phyloP scores from a whole-genome alignment of 129 eudicot genomes.

The Smallanthus sonchifolius region DNA sequence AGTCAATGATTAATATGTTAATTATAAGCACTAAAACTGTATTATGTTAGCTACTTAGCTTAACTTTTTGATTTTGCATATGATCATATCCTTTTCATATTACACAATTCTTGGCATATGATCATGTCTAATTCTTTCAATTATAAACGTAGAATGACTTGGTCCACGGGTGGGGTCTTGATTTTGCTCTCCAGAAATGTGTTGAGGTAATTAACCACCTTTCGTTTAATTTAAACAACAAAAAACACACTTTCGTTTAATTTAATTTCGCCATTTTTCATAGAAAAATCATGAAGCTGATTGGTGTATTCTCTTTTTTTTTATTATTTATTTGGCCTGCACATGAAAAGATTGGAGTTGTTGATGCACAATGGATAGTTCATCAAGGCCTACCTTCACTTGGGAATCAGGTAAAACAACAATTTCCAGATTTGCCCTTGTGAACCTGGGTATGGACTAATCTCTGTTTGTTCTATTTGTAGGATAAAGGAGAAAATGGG shows the following conservation, averaged over 20 bases:
- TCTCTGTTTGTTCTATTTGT: slow-evolving; percentile 9
- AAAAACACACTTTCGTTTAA: background rate
- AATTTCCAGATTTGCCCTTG: slow-evolving; percentile 14
- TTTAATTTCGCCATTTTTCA: background rate
- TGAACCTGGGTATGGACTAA: background rate
- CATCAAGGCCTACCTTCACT: slow-evolving; percentile 87
- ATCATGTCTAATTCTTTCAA: slow-evolving; percentile 4
- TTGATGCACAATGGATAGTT: slow-evolving; percentile 93
- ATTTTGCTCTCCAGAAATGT: slow-evolving; percentile 75
- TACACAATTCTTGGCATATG: slow-evolving; percentile 8
- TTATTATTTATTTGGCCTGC: slow-evolving; percentile 50
- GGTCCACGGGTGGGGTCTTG: slow-evolving; percentile 98
- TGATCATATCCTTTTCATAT: slow-evolving; percentile 2
- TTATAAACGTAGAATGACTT: slow-evolving; percentile 70
- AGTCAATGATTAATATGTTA: background rate
- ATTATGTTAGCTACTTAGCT: background rate
- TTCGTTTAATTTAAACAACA: background rate
- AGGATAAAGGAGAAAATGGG: slow-evolving; percentile 57
- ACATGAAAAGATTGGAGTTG: slow-evolving; percentile 87
- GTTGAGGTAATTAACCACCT: slow-evolving; percentile 55
- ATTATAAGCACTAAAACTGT: background rate
- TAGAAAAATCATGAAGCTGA: background rate
- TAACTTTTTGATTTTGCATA: background rate
- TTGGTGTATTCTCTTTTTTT: background rate
- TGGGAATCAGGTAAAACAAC: slow-evolving; percentile 62